Evolutionary conservation across 768 basidiomycete species (phyloP).

Genomic region (Leucocoprinus leucothites): DNA sequence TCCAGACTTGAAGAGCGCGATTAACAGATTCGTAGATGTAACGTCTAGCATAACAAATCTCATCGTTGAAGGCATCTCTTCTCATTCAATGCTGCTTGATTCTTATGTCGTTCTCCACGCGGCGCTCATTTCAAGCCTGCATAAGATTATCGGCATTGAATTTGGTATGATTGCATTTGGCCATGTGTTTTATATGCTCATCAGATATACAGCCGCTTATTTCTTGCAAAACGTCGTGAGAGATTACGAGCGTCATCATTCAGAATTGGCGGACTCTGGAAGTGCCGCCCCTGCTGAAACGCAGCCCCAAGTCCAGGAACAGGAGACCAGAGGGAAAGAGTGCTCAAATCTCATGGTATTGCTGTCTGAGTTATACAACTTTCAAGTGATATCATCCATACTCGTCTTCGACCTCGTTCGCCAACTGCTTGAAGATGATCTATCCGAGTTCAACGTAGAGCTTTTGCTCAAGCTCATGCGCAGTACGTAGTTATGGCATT

Average conservation of each 20-base stretch:
- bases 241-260: conserved; percentile 61
- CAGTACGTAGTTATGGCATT: conserved; percentile 44
- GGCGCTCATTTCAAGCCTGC: conserved; percentile 75
- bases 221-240: conserved; percentile 74
- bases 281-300: conserved; percentile 6
- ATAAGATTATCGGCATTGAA: conserved; percentile 81
- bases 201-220: conserved; percentile 57
- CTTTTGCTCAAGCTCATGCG: conserved; percentile 80
- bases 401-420: conserved; percentile 92
- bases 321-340: conserved; percentile 69
- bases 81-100: conserved; percentile 79
- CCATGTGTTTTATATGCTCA: neutral
- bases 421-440: conserved; percentile 55
- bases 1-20: neutral
- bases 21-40: conserved; percentile 54
- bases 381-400: conserved; percentile 85
- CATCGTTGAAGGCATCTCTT: conserved; percentile 75
- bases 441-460: conserved; percentile 83
- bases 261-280: conserved; percentile 22
- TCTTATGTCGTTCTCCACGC: conserved; percentile 89
- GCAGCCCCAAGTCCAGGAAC: conserved; percentile 16
- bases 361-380: conserved; percentile 92
- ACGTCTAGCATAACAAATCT: conserved; percentile 74
- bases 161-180: conserved; percentile 59
- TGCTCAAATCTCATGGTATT: conserved; percentile 85